Conservation (phyloP, 306 rosid genomes). For the Acmispon strigosus region DNA sequence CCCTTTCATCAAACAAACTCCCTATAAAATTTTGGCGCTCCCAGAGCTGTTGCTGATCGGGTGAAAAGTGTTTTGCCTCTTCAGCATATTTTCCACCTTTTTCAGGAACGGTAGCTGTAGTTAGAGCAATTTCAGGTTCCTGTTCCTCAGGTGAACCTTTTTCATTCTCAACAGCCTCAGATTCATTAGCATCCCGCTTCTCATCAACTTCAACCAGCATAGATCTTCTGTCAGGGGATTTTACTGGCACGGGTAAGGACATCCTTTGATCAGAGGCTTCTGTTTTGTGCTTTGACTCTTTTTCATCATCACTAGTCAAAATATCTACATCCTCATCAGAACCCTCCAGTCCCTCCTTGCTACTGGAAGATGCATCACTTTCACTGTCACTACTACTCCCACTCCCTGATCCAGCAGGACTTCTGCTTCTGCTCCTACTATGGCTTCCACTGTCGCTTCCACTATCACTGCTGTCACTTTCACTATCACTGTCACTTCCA, state of each 20-base stretch:
- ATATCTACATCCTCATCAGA: conserved; percentile 97
- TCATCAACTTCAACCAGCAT: conserved; percentile 47
- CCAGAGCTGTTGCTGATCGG: conserved; percentile 45
- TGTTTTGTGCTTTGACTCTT: conserved; percentile 53
- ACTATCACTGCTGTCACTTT: conserved; percentile 82
- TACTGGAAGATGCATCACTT: conserved; percentile 83
- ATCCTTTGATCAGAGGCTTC: conserved; percentile 47
- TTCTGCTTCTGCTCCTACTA: conserved; percentile 74
- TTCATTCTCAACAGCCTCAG: conserved; percentile 67
- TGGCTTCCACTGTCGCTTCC: conserved; percentile 87
- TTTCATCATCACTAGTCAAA: conserved; percentile 96
- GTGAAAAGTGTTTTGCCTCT: conserved; percentile 40
- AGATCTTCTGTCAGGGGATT: conserved; percentile 48
- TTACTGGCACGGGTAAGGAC: conserved; percentile 39
- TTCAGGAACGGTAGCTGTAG: conserved; percentile 20
- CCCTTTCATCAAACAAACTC: conserved; percentile 66
- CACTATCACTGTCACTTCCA: conserved; percentile 86
- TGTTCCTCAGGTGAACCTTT: conserved; percentile 51
- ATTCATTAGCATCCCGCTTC: conserved; percentile 61
- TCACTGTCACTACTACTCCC: conserved; percentile 93
- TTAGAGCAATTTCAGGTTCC: conserved; percentile 37
- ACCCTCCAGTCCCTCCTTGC: conserved; percentile 58
- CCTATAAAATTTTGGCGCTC: conserved; percentile 55
- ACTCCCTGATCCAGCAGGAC: conserved; percentile 70
- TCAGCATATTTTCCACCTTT: conserved; percentile 35